Evolutionary conservation across 257 asterid species (phyloP), one percentile per base, ranked within the genome.

Genomic region (Scutellaria baicalensis): DNA sequence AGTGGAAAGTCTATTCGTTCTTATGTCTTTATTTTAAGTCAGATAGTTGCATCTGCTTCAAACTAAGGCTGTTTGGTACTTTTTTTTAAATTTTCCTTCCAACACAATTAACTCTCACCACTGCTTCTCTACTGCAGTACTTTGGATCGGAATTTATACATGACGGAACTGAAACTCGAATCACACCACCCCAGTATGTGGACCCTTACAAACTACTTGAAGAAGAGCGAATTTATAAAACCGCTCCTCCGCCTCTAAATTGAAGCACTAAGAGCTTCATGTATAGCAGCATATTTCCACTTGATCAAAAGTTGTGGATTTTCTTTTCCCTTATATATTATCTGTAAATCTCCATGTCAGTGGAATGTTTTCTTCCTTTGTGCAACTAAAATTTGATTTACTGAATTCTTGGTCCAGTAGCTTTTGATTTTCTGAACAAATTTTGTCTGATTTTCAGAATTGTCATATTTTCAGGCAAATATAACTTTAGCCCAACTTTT

Each of bases 161-260:
- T 21, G 93, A 86, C 40, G 97, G 82, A 62, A 75, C 78, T 45
- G 64, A 61, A 2, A 42, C 75, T 59, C 70, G 75, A 6, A 44
- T 45, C 9, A 6, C 84, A 52, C 81, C 79, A 17, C 94, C 94
- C 4, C 87, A 71, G 48, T 91, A 89, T 17, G 49, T 89, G 11
- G 96, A 91, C 83, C 96, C 99, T 4, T 91, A 91, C 63, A 85
- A 57, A 40, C 85, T 93, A 54, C 96, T 91, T 43, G 95, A 89
- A 85, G 96, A 87, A 63, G 85, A 87, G 45, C 84, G 88, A 83
- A 85, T 88, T 58, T 86, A 90, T 9, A 74, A 79, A 73, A 72
- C 81, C 21, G 93, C 94, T 13, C 93, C 95, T 60, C 89, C 33
- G 33, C 33, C 66, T 64, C 85, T 84, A 58, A 82, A 86, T 45